Percentiles rank a stretch among this genome's conserved stretches.
Evolutionary conservation across 805 yeast species (phyloP).

Genomic region (Suhomyces canberraensis): DNA sequence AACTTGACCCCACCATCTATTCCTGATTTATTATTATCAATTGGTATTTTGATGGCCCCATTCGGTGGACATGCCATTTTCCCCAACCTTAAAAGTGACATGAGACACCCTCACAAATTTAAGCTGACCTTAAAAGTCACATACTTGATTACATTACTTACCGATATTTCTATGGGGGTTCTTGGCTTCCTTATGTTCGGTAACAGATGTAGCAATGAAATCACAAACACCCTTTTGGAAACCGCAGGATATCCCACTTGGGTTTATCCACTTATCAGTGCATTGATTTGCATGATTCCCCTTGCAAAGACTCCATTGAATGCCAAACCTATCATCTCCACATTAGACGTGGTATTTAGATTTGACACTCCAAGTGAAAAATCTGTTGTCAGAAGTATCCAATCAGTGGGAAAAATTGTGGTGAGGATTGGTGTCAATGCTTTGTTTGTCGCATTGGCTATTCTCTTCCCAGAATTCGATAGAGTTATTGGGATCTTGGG

Average conservation of each 20-base stretch:
- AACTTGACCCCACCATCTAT: slow-evolving; percentile 29
- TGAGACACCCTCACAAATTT: slow-evolving; percentile 68
- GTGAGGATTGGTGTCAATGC: slow-evolving; percentile 24
- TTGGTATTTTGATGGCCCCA: slow-evolving; percentile 71
- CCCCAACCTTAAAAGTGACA: slow-evolving; percentile 72
- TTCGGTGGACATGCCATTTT: slow-evolving; percentile 85
- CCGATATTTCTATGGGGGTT: slow-evolving; percentile 61
- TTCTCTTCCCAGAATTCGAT: slow-evolving; percentile 37
- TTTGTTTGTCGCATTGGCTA: slow-evolving; percentile 21
- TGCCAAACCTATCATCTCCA: slow-evolving; percentile 37
- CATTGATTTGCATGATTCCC: slow-evolving; percentile 38
- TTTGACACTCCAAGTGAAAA: slow-evolving; percentile 7
- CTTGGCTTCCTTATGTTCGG: slow-evolving; percentile 85
- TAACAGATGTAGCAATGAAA: slow-evolving; percentile 57
- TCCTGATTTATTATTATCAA: slow-evolving; percentile 44
- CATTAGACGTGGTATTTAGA: slow-evolving; percentile 29
- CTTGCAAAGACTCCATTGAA: slow-evolving; percentile 41
- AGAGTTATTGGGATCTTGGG: slow-evolving; percentile 41
- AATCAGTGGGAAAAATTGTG: slow-evolving; percentile 6
- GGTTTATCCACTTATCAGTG: slow-evolving; percentile 34
- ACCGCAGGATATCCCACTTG: slow-evolving; percentile 67
- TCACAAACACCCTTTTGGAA: slow-evolving; percentile 69
- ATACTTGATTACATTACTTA: slow-evolving; percentile 53
- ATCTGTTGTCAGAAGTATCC: not conserved
- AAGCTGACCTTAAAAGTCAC: slow-evolving; percentile 50